phyloP scores from a whole-genome alignment of 768 basidiomycete species.

The Cubamyces sp. region DNA sequence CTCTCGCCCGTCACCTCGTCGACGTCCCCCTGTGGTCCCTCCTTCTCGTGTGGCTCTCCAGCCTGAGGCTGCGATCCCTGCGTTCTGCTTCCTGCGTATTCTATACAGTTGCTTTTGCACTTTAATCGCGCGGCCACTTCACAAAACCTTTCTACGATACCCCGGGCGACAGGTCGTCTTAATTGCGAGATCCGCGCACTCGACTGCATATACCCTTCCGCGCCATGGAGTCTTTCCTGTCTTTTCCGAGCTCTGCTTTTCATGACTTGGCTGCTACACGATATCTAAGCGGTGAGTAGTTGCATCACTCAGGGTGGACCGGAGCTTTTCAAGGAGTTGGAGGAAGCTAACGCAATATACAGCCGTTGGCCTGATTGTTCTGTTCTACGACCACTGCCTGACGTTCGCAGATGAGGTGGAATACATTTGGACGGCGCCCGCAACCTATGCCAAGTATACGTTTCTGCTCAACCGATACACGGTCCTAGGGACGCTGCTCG shows the following conservation, averaged over 20 bases:
- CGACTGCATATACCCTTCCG: slow-evolving; percentile 8
- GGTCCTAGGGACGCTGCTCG: slow-evolving; percentile 34
- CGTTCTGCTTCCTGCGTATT: background rate
- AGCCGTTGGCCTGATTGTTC: slow-evolving; percentile 39
- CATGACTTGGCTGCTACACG: slow-evolving; percentile 8
- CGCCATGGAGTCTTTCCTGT: background rate
- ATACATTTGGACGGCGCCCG: slow-evolving; percentile 45
- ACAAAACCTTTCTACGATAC: background rate
- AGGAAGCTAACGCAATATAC: background rate
- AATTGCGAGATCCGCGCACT: slow-evolving; percentile 2
- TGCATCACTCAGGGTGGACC: no score
- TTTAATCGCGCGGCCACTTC: background rate
- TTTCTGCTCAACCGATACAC: slow-evolving; percentile 47
- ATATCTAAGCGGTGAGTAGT: slow-evolving; percentile 11
- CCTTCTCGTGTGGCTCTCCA: background rate
- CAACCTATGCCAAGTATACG: slow-evolving; percentile 41
- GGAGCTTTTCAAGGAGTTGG: background rate
- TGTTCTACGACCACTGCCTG: slow-evolving; percentile 48
- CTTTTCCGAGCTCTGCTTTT: slow-evolving; percentile 3
- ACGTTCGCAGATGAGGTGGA: slow-evolving; percentile 45
- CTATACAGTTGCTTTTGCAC: background rate
- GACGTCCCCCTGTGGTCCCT: background rate
- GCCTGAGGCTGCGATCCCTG: slow-evolving; percentile 14
- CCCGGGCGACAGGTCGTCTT: slow-evolving; percentile 17
- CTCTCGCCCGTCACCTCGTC: slow-evolving; percentile 4